Base-by-base conservation (phyloP, 371 early-diverging fungal genomes). In the Mortierella sp. region DNA sequence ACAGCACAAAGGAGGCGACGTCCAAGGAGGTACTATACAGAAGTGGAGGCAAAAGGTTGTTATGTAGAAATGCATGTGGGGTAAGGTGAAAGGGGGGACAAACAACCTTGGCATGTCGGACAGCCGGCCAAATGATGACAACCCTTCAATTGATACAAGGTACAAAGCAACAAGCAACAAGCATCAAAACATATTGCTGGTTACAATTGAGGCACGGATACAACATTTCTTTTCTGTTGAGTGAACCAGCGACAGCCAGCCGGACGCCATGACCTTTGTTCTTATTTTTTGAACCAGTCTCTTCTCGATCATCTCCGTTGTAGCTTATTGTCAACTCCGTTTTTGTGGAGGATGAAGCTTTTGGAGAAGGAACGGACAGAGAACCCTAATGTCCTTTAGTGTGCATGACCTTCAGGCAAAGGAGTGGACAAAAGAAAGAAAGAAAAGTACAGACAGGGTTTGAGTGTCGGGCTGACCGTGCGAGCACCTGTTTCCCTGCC, bases 261-360 rank as follows among this genome's bases (percentile, higher is more conserved):
- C 34, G 58, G 58, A 53, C 58, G 58, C 37, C 58, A 58, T 58
- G 58, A 58, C 34, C 34, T n/a, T n/a, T n/a, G n/a, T n/a, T n/a
- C 2, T 16, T 34, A 11, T 58, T 14, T 58, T 26, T 26, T 50
- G n/a, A 50, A 10, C 50, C 7, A 50, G 24, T 2, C 50, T 45
- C n/a, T 8, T 45, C 45, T 34, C 37, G 2, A 29, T 31, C 31
- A 31, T 55, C 31, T 29, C 29, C 55, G 31, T 19, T 19, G 58
- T 9, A 24, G 24, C 24, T 24, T 4, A 24, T 34, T n/a, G n/a
- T 34, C 22, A 22, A 16, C 58, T 58, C 58, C 58, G 34, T 31
- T 55, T 58, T 55, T 58, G 58, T 58, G 58, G 58, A 34, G 58
- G 58, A 19, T 58, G 58, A 34, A 58, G 58, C 31, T 58, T 58